Percentiles rank a stretch among this genome's conserved stretches.
phyloP scores from a whole-genome alignment of 345 rosid genomes.

The Schrenkiella parvula region DNA sequence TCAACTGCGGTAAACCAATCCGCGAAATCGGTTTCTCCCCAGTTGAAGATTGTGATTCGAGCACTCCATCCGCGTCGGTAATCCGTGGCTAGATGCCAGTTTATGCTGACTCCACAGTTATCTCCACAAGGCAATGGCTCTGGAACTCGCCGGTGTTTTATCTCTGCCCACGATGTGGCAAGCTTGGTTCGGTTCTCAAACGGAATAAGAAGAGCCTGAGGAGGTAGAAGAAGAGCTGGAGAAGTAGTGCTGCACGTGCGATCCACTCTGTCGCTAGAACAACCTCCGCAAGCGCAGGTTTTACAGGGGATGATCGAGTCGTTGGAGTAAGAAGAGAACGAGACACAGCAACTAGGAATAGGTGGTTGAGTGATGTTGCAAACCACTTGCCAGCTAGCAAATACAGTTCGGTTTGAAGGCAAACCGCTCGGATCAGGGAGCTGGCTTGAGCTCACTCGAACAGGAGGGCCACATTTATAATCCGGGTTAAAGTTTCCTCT shows the following conservation, averaged over 20 bases:
- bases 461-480: conserved; percentile 80
- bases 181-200: conserved; percentile 73
- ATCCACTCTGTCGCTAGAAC: conserved; percentile 48
- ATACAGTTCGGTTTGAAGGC: conserved; percentile 53
- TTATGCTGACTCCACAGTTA: conserved; percentile 88
- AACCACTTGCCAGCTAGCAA: conserved; percentile 95
- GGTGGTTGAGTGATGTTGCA: conserved; percentile 81
- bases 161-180: conserved; percentile 58
- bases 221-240: conserved; percentile 75
- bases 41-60: conserved; percentile 83
- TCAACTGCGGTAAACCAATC: conserved; percentile 92
- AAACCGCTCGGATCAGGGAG: conserved; percentile 71
- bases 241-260: conserved; percentile 63
- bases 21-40: conserved; percentile 64
- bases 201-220: conserved; percentile 76
- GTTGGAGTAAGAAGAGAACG: conserved; percentile 88
- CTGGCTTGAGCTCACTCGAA: conserved; percentile 73
- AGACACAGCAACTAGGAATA: conserved; percentile 75
- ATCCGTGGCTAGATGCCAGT: conserved; percentile 84
- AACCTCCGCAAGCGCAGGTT: conserved; percentile 83
- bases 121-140: conserved; percentile 84
- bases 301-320: conserved; percentile 82
- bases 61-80: conserved; percentile 82
- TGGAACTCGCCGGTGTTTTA: conserved; percentile 58
- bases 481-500: conserved; percentile 79